phyloP scores from a whole-genome alignment of 352 stramenopile species.

The Globisporangium nunn region DNA sequence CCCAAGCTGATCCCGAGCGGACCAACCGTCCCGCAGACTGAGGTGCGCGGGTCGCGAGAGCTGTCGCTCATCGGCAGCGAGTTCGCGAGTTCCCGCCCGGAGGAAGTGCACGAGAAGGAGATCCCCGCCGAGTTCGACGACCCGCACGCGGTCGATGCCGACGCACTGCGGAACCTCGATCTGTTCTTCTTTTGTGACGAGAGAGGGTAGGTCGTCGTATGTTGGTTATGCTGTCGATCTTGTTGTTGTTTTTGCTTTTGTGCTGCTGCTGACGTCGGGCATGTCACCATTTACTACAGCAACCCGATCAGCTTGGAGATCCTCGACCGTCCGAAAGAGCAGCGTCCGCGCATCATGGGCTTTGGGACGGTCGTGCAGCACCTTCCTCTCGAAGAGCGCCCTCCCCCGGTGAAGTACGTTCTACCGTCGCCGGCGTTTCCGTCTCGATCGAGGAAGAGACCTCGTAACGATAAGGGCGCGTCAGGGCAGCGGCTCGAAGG shows the following conservation, averaged over 20 bases:
- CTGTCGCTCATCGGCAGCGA: constrained; percentile 34
- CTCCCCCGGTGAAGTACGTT: constrained; percentile 60
- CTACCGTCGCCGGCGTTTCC: constrained; percentile 67
- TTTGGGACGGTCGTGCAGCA: constrained; percentile 79
- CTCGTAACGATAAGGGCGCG: constrained; percentile 37
- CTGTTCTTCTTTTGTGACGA: constrained; percentile 87
- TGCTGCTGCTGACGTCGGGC: too few relatives aligned
- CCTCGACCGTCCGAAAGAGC: constrained; percentile 63
- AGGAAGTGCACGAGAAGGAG: constrained; percentile 56
- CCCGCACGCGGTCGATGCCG: constrained; percentile 46
- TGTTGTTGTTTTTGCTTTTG: background rate
- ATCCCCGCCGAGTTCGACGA: constrained; percentile 66
- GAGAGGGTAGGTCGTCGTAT: constrained; percentile 41
- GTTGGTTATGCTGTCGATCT: too few relatives aligned
- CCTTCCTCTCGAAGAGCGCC: constrained; percentile 49
- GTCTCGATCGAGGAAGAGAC: constrained; percentile 66
- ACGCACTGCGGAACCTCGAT: constrained; percentile 71
- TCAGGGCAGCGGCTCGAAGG: constrained; percentile 12
- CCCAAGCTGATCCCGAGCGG: constrained; percentile 54
- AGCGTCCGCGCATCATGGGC: constrained; percentile 76
- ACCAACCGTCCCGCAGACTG: constrained; percentile 40
- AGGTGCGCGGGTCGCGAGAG: constrained; percentile 56
- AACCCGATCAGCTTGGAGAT: constrained; percentile 75
- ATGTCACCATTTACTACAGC: constrained; percentile 15
- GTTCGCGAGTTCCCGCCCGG: constrained; percentile 16